Evolutionary conservation across 768 basidiomycete species (phyloP).

Genomic region (Termitomyces sp.): DNA sequence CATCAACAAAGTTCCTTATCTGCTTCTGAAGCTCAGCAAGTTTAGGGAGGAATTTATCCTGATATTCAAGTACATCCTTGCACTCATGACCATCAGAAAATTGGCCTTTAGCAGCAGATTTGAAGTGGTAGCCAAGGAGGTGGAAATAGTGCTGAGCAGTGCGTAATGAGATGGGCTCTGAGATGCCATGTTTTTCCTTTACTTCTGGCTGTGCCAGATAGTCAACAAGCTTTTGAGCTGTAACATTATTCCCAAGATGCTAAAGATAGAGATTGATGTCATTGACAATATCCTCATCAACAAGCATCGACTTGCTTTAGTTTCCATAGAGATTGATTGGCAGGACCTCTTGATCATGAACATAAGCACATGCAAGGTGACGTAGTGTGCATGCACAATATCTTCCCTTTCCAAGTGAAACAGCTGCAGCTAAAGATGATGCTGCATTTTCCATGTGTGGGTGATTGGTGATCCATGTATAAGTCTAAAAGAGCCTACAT

Average conservation of each 20-base stretch:
- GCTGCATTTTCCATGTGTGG: slow-evolving; percentile 15
- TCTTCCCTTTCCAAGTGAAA: slow-evolving; percentile 4
- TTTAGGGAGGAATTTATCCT: too few species aligned
- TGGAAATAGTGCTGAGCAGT: too few species aligned
- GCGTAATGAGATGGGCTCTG: too few species aligned
- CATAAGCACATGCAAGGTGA: slow-evolving; percentile 13
- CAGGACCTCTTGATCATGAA: slow-evolving; percentile 15
- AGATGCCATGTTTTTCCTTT: too few species aligned
- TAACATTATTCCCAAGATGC: too few species aligned
- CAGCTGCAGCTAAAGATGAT: slow-evolving; percentile 17
- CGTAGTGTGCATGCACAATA: slow-evolving; percentile 5
- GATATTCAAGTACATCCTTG: too few species aligned
- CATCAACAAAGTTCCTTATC: too few species aligned
- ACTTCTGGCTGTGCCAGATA: too few species aligned
- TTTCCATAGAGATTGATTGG: slow-evolving; percentile 25
- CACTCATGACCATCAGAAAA: too few species aligned
- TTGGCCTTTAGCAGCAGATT: too few species aligned
- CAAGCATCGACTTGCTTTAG: slow-evolving; percentile 25
- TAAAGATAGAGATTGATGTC: slow-evolving; percentile 23
- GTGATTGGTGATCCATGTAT: slow-evolving; percentile 13
- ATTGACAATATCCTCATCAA: slow-evolving; percentile 26
- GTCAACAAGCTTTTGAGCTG: slow-evolving; percentile 17
- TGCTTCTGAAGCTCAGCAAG: too few species aligned
- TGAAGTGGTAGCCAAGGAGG: too few species aligned
- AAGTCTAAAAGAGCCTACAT: slow-evolving; percentile 15